Evolutionary conservation across 1,284 basidiomycete species (phyloP).

Genomic region (Boletellus deceptivus): DNA sequence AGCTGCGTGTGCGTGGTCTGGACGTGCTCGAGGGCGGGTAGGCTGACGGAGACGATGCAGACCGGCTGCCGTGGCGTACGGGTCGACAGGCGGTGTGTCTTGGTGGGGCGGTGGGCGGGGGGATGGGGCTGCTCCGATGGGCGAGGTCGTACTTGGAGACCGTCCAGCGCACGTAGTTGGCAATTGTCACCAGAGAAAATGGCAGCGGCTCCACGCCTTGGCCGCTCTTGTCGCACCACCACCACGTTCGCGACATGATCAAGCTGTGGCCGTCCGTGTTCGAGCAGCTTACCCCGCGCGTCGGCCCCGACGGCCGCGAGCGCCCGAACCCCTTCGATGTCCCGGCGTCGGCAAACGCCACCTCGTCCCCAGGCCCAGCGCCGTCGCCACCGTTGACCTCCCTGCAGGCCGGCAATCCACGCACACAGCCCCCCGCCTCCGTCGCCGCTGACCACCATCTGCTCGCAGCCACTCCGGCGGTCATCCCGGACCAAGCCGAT

Average conservation of each 20-base stretch:
- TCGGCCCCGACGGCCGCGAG: conserved; percentile 50
- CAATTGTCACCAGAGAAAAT: too few species aligned
- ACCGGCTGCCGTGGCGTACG: conserved; percentile 56
- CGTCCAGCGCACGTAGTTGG: conserved; percentile 11
- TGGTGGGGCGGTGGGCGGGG: conserved; percentile 51
- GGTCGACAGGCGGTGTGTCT: conserved; percentile 49
- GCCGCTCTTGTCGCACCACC: conserved; percentile 11
- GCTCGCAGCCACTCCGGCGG: conserved; percentile 32
- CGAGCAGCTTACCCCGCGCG: conserved; percentile 74
- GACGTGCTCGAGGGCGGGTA: not conserved
- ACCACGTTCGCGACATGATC: conserved; percentile 47
- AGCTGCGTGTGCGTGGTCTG: conserved; percentile 53
- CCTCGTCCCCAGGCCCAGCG: conserved; percentile 13
- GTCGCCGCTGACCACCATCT: conserved; percentile 39
- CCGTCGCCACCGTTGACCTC: not conserved
- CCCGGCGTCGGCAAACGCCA: conserved; percentile 26
- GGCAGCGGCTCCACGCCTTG: too few species aligned
- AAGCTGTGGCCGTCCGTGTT: conserved; percentile 65
- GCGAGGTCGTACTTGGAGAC: conserved; percentile 38
- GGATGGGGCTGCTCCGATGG: conserved; percentile 53
- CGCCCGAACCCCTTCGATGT: conserved; percentile 71
- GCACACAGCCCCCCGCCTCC: conserved; percentile 13
- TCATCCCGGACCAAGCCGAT: conserved; percentile 29
- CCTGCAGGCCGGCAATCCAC: conserved; percentile 3
- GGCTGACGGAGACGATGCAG: conserved; percentile 35